Percentiles rank a stretch among this genome's conserved stretches.
Evolutionary conservation across 257 asterid species (phyloP).

Genomic region (Solanum verrucosum): DNA sequence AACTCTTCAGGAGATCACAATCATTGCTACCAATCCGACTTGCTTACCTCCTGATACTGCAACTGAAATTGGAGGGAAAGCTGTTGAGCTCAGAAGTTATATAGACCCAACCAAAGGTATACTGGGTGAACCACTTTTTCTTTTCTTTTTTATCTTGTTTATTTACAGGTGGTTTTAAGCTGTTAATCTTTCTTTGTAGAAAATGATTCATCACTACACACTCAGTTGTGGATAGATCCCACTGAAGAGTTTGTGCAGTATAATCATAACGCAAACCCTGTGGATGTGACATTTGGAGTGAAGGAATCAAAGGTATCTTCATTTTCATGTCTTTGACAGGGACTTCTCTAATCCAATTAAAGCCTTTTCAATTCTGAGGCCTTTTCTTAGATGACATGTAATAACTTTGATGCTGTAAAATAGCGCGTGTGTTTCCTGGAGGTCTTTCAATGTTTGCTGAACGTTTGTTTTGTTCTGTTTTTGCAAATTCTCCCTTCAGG

Average conservation of each 20-base stretch:
- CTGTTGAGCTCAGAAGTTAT: conserved; percentile 94
- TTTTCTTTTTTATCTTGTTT: neutral
- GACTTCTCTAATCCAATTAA: neutral
- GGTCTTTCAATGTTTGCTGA: neutral
- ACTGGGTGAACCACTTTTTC: neutral
- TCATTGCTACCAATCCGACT: conserved; percentile 72
- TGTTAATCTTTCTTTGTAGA: conserved; percentile 38
- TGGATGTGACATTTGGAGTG: conserved; percentile 90
- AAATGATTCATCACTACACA: conserved; percentile 82
- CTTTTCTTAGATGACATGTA: neutral
- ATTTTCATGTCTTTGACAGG: neutral
- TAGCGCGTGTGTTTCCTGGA: neutral
- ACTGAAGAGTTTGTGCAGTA: conserved; percentile 88
- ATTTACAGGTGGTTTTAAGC: conserved; percentile 1
- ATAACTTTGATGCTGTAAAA: neutral
- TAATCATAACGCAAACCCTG: conserved; percentile 72
- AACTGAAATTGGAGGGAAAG: conserved; percentile 84
- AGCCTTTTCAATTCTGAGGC: neutral
- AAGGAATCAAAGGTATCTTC: conserved; percentile 76
- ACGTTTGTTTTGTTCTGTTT: conserved; percentile 3
- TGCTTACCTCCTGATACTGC: conserved; percentile 52
- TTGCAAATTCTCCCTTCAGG: conserved; percentile 41
- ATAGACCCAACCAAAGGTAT: conserved; percentile 92
- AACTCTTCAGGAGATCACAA: conserved; percentile 85
- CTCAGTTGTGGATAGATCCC: conserved; percentile 98